These are phyloP conservation scores for Posidonia oceanica DNA, from an alignment of 116 monocot species.

Conservation along the genomic window DNA sequence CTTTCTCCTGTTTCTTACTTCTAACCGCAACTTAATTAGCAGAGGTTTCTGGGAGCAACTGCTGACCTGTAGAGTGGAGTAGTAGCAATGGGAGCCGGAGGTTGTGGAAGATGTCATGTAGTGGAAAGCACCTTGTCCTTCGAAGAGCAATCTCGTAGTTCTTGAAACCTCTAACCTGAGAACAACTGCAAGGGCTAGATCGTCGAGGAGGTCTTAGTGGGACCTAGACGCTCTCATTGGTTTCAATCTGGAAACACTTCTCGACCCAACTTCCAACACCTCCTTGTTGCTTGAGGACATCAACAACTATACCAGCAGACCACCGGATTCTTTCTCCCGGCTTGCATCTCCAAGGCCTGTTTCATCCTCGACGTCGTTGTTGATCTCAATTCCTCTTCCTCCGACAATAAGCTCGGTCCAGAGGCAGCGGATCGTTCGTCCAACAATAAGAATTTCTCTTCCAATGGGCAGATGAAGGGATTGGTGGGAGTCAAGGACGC, in stretches of 20 bases:
- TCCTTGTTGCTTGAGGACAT: constrained; percentile 76
- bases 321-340: constrained; percentile 57
- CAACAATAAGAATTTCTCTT: no score
- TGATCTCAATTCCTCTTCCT: constrained; percentile 68
- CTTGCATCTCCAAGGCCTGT: constrained; percentile 85
- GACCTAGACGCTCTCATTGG: constrained; percentile 44
- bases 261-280: constrained; percentile 25
- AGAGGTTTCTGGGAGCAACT: constrained; percentile 18
- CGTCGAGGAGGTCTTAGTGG: constrained; percentile 62
- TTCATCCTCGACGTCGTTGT: constrained; percentile 94
- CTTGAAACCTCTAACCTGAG: constrained; percentile 11
- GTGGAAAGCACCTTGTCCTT: not conserved
- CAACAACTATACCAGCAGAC: constrained; percentile 58
- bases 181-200: constrained; percentile 31
- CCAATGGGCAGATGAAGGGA: no score
- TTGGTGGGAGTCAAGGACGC: constrained; percentile 10
- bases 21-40: not conserved
- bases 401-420: not conserved
- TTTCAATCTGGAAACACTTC: not conserved
- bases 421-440: no score
- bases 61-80: constrained; percentile 6
- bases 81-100: constrained; percentile 9
- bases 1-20: not conserved
- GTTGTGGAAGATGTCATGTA: constrained; percentile 1
- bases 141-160: constrained; percentile 3